Conservation (phyloP, 1,284 basidiomycete species). For the Cryptococcus sp. region DNA sequence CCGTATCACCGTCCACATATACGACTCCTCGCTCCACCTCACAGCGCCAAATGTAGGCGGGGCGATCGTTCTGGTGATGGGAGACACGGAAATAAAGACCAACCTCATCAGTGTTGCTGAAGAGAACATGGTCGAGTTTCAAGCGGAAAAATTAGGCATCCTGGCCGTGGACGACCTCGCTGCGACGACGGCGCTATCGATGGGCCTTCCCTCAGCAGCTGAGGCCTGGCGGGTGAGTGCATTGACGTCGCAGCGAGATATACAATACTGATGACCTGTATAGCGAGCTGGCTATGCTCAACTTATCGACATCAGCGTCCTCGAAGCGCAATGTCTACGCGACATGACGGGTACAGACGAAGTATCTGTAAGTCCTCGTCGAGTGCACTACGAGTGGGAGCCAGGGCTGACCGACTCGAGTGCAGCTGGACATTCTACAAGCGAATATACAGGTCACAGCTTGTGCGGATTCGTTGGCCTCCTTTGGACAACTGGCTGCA, state of each 20-base stretch:
- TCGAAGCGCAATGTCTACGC: constrained; percentile 55
- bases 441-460: constrained; percentile 40
- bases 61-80: constrained; percentile 67
- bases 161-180: constrained; percentile 67
- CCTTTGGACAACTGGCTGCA: constrained; percentile 40
- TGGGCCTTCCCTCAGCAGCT: constrained; percentile 30
- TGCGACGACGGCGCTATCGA: constrained; percentile 34
- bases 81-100: constrained; percentile 66
- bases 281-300: constrained; percentile 62
- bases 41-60: constrained; percentile 66
- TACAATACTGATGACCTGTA: neutral
- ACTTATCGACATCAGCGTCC: constrained; percentile 62
- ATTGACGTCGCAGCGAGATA: neutral
- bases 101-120: constrained; percentile 69
- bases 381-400: neutral
- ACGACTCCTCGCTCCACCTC: constrained; percentile 68
- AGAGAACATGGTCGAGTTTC: constrained; percentile 61
- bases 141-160: constrained; percentile 57
- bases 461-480: constrained; percentile 54
- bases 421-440: constrained; percentile 34
- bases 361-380: constrained; percentile 18
- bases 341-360: constrained; percentile 30
- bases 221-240: constrained; percentile 70
- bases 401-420: constrained; percentile 2
- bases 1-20: constrained; percentile 64